These are phyloP conservation scores for Paramecium bursaria DNA, from an alignment of 73 alveolate genomes.

Conservation along the genomic window DNA sequence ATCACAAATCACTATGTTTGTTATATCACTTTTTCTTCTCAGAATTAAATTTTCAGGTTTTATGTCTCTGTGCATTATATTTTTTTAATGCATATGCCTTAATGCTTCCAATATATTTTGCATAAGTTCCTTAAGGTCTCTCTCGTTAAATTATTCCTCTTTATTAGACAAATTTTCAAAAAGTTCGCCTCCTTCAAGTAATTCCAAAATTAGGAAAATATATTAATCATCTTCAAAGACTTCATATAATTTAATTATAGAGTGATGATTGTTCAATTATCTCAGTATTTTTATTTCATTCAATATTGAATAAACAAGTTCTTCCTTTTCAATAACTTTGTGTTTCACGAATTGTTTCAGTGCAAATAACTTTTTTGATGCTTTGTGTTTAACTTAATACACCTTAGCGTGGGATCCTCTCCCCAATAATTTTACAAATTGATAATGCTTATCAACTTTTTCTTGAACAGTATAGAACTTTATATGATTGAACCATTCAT, in stretches of 20 bases:
- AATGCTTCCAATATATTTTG: too few species aligned
- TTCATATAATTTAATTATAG: slow-evolving; percentile 63
- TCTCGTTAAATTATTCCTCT: too few species aligned
- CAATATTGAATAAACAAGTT: background rate
- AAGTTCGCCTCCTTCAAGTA: slow-evolving; percentile 70
- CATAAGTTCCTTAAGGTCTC: too few species aligned
- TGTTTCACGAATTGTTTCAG: slow-evolving; percentile 5
- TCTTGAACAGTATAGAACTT: background rate
- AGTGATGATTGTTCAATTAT: background rate
- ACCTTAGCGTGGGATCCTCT: slow-evolving; percentile 28
- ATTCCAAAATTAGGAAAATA: slow-evolving; percentile 58
- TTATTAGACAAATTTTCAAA: slow-evolving; percentile 39
- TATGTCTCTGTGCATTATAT: slow-evolving; percentile 42
- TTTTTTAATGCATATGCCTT: background rate
- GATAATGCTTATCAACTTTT: slow-evolving; percentile 6
- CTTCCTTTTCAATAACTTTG: too few species aligned
- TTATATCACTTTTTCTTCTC: background rate
- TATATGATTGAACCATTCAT: too few species aligned
- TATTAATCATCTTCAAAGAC: slow-evolving; percentile 67
- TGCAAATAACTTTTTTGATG: background rate
- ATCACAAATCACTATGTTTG: slow-evolving; percentile 21
- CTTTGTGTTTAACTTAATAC: background rate
- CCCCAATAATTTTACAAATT: slow-evolving; percentile 3
- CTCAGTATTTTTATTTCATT: slow-evolving; percentile 36
- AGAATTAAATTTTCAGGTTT: slow-evolving; percentile 54